Evolutionary conservation across 139 green algal species (phyloP), one percentile per base, ranked within the genome.

Genomic region (Edaphochlamys debaryana): DNA sequence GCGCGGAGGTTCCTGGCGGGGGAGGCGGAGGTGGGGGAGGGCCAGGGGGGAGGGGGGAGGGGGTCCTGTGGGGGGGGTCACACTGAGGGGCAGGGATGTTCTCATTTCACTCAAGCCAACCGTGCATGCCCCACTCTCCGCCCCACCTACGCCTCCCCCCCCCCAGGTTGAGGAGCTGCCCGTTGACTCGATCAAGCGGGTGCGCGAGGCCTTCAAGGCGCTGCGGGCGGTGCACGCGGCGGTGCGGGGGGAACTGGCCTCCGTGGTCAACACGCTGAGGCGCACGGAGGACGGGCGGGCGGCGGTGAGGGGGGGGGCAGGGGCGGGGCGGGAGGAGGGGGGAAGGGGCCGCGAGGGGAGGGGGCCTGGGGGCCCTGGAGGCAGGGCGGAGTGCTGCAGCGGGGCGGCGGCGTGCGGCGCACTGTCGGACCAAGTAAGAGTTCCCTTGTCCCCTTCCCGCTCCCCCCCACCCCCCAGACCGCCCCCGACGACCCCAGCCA

Each of bases 101-200:
- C n/a, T n/a, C n/a, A n/a, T n/a, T n/a, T n/a, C n/a, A n/a, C n/a
- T n/a, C n/a, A n/a, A n/a, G n/a, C n/a, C n/a, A n/a, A n/a, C n/a
- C n/a, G n/a, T n/a, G n/a, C n/a, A n/a, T n/a, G n/a, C n/a, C n/a
- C n/a, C n/a, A n/a, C n/a, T n/a, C n/a, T n/a, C n/a, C n/a, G n/a
- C n/a, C n/a, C n/a, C n/a, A n/a, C n/a, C n/a, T n/a, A n/a, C n/a
- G n/a, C n/a, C n/a, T n/a, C n/a, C n/a, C n/a, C n/a, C n/a, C n/a
- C n/a, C n/a, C n/a, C n/a, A n/a, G n/a, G n/a, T n/a, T n/a, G 91
- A 96, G 30, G 75, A 91, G 79, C 78, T 96, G 67, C 88, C 92
- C 13, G 73, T 74, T 0, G 89, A 95, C 69, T 92, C 62, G 27
- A n/a, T 96, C 34, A 95, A 95, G 85, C 79, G 79, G 38, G 91